Base-by-base conservation (phyloP, 2,329 filamentous ascomycete genomes). In the Trichoderma sp. region DNA sequence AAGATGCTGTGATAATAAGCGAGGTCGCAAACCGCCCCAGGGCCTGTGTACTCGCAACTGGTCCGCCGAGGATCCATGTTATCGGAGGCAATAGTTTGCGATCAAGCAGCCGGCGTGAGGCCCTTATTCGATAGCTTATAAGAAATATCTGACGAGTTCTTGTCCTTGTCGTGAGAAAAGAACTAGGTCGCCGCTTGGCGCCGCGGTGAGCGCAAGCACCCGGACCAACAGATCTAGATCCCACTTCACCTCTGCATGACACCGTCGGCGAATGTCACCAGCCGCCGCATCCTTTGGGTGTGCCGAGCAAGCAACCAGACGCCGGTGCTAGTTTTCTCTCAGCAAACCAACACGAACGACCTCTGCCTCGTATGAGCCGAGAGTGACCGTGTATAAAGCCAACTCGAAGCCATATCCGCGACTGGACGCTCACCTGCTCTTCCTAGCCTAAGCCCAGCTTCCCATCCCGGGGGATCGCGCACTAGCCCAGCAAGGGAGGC, bases 391-490 rank as follows among this genome's bases (percentile, higher is more conserved):
- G 34, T 39, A 9, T 26, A 41, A 26, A 28, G 28, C 19, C 34
- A 61, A 61, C 17, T 39, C 3, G n/a, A 54, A 52, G 59, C 59
- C 48, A 39, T n/a, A 54, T 47, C 41, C 59, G 58, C 48, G 48
- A 21, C 59, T 47, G 47, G 47, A 55, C 51, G 61, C 54, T 63
- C 59, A 54, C 64, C 59, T 56, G 19, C 64, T 61, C 44, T 43
- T 60, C 63, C 44, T 7, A 43, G 50, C 57, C 41, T 55, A 55
- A 39, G 50, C 57, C 51, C 55, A 67, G 62, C 63, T 67, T 67
- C 65, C 65, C 62, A 47, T 67, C 65, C 62, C 55, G 58, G 65
- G 55, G 65, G 61, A 67, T 64, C 65, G 52, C 59, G 62, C 65
- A 54, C 61, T 59, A 66, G 65, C 45, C 39, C n/a, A n/a, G 50